Base-by-base conservation (phyloP, 306 rosid species). In the Prosopis cineraria region DNA sequence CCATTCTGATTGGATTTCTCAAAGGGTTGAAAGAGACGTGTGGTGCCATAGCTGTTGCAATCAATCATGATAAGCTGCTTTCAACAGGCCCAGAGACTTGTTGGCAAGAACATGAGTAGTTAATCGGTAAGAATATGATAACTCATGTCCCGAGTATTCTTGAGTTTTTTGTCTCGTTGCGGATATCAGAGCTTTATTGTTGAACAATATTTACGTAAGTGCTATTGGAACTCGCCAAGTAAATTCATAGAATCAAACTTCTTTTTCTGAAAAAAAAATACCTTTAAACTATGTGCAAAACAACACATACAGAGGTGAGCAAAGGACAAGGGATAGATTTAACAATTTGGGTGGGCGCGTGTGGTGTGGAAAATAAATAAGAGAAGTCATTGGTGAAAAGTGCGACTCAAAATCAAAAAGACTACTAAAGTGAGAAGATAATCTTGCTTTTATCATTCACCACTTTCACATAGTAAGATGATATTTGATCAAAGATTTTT, bases 1-100 rank as follows among this genome's bases (percentile, higher is more conserved):
- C 24, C 82, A 79, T 44, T 75, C 14, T 79, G 62, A 82, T 85
- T 72, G 86, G 84, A 1, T 30, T 33, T 11, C 56, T 2, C 2
- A 48, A 82, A 85, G 76, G 1, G 81, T 75, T 2, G 86, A 85
- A 45, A 25, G 64, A 6, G 79, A 82, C 47, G 41, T 74, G 24
- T 19, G 7, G 20, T 68, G 68, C 86, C 84, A 82, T 43, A 50
- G 62, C 73, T 53, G 82, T 69, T 43, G 69, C 47, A 43, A 39
- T 85, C 69, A 55, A 24, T n/a, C 27, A 20, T n/a, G 70, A 8
- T 0, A 66, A 37, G 71, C 22, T 0, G 52, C 72, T 66, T 20
- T 65, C 70, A 37, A 48, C 25, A 48, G n/a, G 25, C 25, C 3
- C 7, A n/a, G 1, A 7, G 7, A 50, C 25, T 48, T 48, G 0